phyloP scores from a whole-genome alignment of 108 stramenopile species.

The Nannochloropsis gaditana region DNA sequence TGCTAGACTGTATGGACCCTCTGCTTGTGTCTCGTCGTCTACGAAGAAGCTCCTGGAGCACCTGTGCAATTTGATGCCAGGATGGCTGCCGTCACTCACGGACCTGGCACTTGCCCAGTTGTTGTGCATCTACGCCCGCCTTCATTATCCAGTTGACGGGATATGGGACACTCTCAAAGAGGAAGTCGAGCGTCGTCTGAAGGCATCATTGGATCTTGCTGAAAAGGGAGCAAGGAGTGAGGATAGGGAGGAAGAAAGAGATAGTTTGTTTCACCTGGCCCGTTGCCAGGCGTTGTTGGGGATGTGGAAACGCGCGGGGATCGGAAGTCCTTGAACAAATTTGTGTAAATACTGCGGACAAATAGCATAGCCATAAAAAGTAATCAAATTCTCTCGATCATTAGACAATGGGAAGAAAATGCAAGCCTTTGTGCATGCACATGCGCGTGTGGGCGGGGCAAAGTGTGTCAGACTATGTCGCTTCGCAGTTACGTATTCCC shows the following conservation, averaged over 20 bases:
- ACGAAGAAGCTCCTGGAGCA: conserved; percentile 6
- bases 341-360: too few relatives aligned
- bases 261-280: background rate
- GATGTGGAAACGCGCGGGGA: background rate
- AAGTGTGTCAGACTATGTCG: too few relatives aligned
- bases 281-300: background rate
- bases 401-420: too few relatives aligned
- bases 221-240: background rate
- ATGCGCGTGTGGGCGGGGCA: too few relatives aligned
- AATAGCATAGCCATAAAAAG: too few relatives aligned
- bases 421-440: too few relatives aligned
- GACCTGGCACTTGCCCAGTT: background rate
- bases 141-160: background rate
- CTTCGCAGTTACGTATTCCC: too few relatives aligned
- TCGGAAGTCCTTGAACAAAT: too few relatives aligned
- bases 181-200: conserved; percentile 3
- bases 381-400: too few relatives aligned
- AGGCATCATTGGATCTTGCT: background rate
- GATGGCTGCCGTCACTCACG: background rate
- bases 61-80: background rate
- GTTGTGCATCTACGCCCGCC: background rate
- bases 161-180: background rate
- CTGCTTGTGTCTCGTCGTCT: background rate
- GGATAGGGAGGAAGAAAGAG: background rate
- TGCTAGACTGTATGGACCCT: background rate